Conservation (phyloP, 2,329 filamentous ascomycete species). For the Ophiostoma piceae region DNA sequence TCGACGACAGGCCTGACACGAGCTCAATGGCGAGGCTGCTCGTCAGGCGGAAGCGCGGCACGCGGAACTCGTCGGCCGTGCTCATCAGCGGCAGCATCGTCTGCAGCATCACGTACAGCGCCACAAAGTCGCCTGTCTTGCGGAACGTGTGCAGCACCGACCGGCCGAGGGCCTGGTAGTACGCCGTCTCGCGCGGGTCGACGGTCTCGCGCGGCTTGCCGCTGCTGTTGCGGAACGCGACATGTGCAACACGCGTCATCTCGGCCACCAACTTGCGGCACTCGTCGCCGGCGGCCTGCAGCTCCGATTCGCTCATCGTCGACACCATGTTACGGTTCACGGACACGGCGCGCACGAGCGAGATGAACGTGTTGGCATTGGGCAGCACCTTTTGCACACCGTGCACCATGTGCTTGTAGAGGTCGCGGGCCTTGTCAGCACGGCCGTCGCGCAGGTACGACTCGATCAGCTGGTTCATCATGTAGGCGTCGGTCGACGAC, state of each 20-base stretch:
- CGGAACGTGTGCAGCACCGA: conserved; percentile 38
- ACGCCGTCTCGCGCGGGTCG: conserved; percentile 28
- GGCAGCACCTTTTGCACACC: conserved; percentile 43
- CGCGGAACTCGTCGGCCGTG: not conserved
- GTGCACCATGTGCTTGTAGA: conserved; percentile 52
- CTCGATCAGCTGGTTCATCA: conserved; percentile 73
- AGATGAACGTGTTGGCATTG: conserved; percentile 63
- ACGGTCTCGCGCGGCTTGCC: conserved; percentile 20
- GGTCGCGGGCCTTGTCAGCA: conserved; percentile 47
- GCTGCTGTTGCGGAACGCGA: conserved; percentile 12
- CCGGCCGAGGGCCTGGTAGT: conserved; percentile 32
- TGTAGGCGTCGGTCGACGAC: conserved; percentile 60
- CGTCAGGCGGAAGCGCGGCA: conserved; percentile 30
- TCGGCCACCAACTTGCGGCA: conserved; percentile 33
- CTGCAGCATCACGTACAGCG: conserved; percentile 42
- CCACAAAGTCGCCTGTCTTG: conserved; percentile 43
- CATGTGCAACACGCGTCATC: conserved; percentile 31
- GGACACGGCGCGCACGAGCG: conserved; percentile 57
- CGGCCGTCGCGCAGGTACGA: conserved; percentile 58
- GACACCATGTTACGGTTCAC: conserved; percentile 43
- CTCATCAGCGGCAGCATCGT: conserved; percentile 32
- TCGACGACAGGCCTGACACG: conserved; percentile 28
- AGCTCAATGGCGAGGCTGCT: conserved; percentile 35
- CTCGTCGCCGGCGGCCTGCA: conserved; percentile 25
- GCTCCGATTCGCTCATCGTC: conserved; percentile 16